Evolutionary conservation across 1,284 basidiomycete species (phyloP), one percentile per base, ranked within the genome.

Genomic region (Heliocybe sulcata): DNA sequence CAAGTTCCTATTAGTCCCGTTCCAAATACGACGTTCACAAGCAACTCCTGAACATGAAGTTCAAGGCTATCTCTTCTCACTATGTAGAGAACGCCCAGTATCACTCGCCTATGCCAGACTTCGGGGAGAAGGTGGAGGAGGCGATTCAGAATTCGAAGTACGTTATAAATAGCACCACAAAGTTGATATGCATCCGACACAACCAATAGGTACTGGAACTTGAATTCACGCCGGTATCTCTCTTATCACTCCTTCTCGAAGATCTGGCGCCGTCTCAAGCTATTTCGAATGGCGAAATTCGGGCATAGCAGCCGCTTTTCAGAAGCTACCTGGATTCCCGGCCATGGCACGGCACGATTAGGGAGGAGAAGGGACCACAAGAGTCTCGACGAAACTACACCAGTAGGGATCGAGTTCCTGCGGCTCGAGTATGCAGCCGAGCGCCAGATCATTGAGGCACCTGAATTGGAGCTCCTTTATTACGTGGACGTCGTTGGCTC

Each of bases 401-500:
- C 77, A 3, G 60, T 79, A 19, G 83, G 79, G 3, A 70, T 69
- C 1, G 80, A 85, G 60, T 83, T 81, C 57, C 67, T 76, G 1
- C 71, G 69, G 16, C 60, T 81, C 12, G 92, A 97, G 67, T 98
- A 97, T 67, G 94, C 90, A 22, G 85, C 93, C 52, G 90, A 93
- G 58, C 83, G 87, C 35, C 89, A 83, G 52, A 75, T 97, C 20
- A 66, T 97, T n/a, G 87, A 92, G 58, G 81, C 90, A 0, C 83
- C 83, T 0, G 60, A 75, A 16, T 64, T 97, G 27, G 90, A 95
- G 55, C 64, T 96, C 49, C 80, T 83, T 3, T 97, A 97, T 68
- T 94, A 92, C 61, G 80, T 79, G 6, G 94, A 97, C 67, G 82
- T 80, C 20, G 82, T 81, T 1, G 89, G 88, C 8, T 72, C 79